These are phyloP conservation scores for Aureobasidium sp. DNA, from an alignment of 2,329 filamentous ascomycete genomes.

Conservation along the genomic window DNA sequence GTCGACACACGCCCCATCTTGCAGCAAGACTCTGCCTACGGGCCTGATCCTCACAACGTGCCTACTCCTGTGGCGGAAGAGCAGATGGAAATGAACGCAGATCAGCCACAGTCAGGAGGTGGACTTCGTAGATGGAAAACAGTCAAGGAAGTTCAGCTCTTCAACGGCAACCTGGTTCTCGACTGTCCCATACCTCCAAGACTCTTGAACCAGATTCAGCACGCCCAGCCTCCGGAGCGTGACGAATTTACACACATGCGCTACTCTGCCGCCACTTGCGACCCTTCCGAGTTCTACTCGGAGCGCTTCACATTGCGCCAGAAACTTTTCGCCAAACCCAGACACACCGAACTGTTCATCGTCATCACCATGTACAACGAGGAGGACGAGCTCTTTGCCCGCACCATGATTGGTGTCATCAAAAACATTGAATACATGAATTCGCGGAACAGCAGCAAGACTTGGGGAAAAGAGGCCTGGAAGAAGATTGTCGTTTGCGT, in stretches of 20 bases:
- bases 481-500: slow-evolving; percentile 99
- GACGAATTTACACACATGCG: slow-evolving; percentile 88
- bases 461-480: slow-evolving; percentile 97
- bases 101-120: slow-evolving; percentile 45
- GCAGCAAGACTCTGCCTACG: slow-evolving; percentile 53
- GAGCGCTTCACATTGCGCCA: slow-evolving; percentile 89
- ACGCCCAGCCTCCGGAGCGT: slow-evolving; percentile 70
- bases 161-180: slow-evolving; percentile 91
- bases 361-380: slow-evolving; percentile 99
- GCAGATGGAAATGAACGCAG: slow-evolving; percentile 30
- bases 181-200: slow-evolving; percentile 92
- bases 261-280: slow-evolving; percentile 91
- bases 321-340: slow-evolving; percentile 81
- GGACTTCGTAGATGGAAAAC: slow-evolving; percentile 90
- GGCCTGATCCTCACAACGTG: slow-evolving; percentile 48
- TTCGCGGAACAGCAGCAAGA: slow-evolving; percentile 84
- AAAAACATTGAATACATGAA: slow-evolving; percentile 99
- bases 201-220: slow-evolving; percentile 78
- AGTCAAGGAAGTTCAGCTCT: slow-evolving; percentile 95
- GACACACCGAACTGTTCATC: slow-evolving; percentile 92
- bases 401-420: slow-evolving; percentile 94
- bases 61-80: slow-evolving; percentile 37
- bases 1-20: slow-evolving; percentile 74
- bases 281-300: slow-evolving; percentile 79
- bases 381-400: slow-evolving; percentile 89